Evolutionary conservation across 2,329 filamentous ascomycete genomes (phyloP), one percentile per base, ranked within the genome.

Genomic region (Colletotrichum liaoningense): DNA sequence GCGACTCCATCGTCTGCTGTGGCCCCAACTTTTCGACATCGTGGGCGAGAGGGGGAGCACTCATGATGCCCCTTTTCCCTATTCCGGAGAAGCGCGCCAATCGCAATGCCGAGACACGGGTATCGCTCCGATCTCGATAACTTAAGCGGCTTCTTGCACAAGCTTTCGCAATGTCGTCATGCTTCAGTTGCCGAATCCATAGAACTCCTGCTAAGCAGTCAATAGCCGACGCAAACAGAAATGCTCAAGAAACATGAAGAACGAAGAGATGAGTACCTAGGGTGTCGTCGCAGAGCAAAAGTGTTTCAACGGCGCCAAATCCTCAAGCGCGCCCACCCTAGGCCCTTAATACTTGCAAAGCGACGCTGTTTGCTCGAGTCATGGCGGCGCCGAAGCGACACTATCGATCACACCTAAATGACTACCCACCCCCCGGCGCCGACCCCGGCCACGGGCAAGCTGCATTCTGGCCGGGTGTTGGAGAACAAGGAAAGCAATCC

Each of bases 91-190:
- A 57, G 33, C 19, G 33, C 38, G 59, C 38, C 52, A 65, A 57
- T 24, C 62, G 62, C 38, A 24, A 8, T n/a, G 42, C 42, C 16
- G 19, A 49, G 42, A 49, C 38, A 49, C 42, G 42, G 42, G 42
- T 49, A 9, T n/a, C 16, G 38, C 19, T 49, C 42, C 42, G 30
- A 64, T 38, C 30, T 63, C 14, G 52, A 54, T 49, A 49, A 26
- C 46, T 54, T 63, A 28, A 26, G 62, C 62, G 46, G 33, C 35
- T 49, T 63, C 46, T 16, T 9, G 16, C 33, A 65, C 24, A 42
- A 33, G 14, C 49, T 65, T 54, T 57, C 24, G 46, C 63, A 24
- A 42, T 42, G 49, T 5, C 33, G 63, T 57, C 63, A 65, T 65
- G 52, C 63, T 42, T 42, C 28, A 28, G 12, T 28, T 16, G 62